Evolutionary conservation across 257 asterid species (phyloP).

Genomic region (Nicotiana attenuata): DNA sequence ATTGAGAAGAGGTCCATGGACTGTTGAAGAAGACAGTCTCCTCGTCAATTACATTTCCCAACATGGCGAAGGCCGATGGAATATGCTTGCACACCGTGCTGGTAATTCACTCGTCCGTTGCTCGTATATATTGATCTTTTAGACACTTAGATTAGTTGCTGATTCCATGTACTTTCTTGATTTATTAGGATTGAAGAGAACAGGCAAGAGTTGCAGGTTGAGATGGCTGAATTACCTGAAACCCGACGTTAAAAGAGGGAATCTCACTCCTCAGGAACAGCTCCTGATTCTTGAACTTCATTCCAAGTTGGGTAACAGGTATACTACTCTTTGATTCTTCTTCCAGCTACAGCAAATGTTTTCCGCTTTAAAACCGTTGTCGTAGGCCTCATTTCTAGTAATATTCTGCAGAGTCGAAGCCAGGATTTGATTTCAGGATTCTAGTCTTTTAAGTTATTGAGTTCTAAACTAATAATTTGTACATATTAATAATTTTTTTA

Average conservation of each 20-base stretch:
- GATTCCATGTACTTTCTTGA: background rate
- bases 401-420: background rate
- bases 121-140: background rate
- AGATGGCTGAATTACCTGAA: constrained; percentile 42
- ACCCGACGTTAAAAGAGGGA: constrained; percentile 41
- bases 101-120: constrained; percentile 8
- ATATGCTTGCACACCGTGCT: constrained; percentile 26
- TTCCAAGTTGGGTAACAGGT: constrained; percentile 41
- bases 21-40: constrained; percentile 31
- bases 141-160: background rate
- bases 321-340: background rate
- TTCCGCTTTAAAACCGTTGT: background rate
- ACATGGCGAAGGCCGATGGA: constrained; percentile 44
- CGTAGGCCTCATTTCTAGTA: background rate
- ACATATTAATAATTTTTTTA: too few relatives aligned
- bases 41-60: constrained; percentile 27
- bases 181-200: constrained; percentile 29
- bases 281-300: constrained; percentile 36
- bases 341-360: background rate
- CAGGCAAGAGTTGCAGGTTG: constrained; percentile 40
- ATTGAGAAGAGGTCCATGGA: constrained; percentile 42
- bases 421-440: too few relatives aligned
- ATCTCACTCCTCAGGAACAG: constrained; percentile 31
- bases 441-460: too few relatives aligned
- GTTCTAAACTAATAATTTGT: too few relatives aligned